Evolutionary conservation across 225 moss, liverwort and hornwort species (phyloP).

Genomic region (Polytrichum commune): DNA sequence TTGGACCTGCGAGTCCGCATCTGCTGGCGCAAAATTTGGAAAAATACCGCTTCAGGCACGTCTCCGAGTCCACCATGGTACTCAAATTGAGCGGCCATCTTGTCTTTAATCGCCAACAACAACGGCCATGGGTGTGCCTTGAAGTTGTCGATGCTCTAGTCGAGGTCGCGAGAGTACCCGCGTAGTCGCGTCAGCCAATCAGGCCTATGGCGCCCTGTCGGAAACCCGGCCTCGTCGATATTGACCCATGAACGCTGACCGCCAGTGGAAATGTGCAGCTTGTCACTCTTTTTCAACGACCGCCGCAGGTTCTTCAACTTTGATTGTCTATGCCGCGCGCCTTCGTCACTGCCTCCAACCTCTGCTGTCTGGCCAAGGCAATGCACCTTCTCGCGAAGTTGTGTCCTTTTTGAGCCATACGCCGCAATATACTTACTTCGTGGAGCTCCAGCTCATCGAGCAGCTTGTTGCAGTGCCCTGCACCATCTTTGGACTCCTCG

Average conservation of each 20-base stretch:
- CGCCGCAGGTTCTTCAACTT: not conserved
- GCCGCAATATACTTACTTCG: not conserved
- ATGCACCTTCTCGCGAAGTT: not conserved
- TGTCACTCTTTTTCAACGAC: not conserved
- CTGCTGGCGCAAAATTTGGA: not conserved
- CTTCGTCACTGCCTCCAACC: no score
- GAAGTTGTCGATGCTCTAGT: not conserved
- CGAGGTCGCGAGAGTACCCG: no score
- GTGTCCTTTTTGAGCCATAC: not conserved
- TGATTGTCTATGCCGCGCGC: not conserved
- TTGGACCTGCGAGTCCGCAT: not conserved
- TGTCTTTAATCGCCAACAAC: not conserved
- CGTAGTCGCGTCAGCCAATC: no score
- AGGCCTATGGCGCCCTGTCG: no score
- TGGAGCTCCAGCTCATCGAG: not conserved
- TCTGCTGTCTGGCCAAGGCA: no score
- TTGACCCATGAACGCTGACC: not conserved
- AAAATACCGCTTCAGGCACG: not conserved
- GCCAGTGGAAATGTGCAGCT: not conserved
- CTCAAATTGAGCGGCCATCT: not conserved
- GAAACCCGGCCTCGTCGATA: not conserved
- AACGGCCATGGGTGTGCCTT: not conserved
- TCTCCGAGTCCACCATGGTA: not conserved
- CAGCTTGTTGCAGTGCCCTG: not conserved
- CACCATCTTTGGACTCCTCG: not conserved